phyloP scores from a whole-genome alignment of 2,329 filamentous ascomycete species.

The Talaromyces atroroseus region DNA sequence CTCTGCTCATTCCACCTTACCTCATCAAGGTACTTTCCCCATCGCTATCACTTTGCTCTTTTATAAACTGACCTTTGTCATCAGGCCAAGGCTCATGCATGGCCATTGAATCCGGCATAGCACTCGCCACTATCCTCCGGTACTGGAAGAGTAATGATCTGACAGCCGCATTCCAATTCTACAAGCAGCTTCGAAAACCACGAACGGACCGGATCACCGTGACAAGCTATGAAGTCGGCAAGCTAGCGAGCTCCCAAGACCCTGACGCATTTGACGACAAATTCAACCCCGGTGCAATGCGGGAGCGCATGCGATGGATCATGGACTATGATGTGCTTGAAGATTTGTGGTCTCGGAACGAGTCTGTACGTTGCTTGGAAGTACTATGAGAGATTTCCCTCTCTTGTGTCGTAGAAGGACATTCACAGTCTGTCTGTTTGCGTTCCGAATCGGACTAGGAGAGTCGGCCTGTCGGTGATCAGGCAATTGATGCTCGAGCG shows the following conservation, averaged over 20 bases:
- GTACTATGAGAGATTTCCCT: neutral
- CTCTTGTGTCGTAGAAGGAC: neutral
- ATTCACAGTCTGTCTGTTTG: neutral
- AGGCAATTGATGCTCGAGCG: no score
- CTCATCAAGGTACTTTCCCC: constrained; percentile 24
- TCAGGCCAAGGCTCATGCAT: constrained; percentile 31
- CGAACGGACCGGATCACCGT: constrained; percentile 31
- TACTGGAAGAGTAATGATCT: constrained; percentile 19
- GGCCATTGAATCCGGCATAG: constrained; percentile 31
- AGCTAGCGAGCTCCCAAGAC: constrained; percentile 29
- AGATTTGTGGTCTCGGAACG: constrained; percentile 22
- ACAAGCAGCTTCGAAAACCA: constrained; percentile 32
- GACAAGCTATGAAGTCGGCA: constrained; percentile 33
- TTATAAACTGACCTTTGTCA: neutral
- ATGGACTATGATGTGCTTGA: constrained; percentile 33
- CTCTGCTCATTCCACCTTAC: constrained; percentile 31
- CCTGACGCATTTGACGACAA: constrained; percentile 24
- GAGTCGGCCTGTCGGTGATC: no score
- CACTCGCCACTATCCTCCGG: constrained; percentile 25
- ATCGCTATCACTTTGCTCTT: neutral
- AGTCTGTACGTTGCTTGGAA: constrained; percentile 2
- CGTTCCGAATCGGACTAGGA: no score
- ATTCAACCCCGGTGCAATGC: constrained; percentile 24
- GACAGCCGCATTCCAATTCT: constrained; percentile 28
- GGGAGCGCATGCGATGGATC: constrained; percentile 32